Base-by-base conservation (phyloP, 164 flowering plant species). In the Malania oleifera region DNA sequence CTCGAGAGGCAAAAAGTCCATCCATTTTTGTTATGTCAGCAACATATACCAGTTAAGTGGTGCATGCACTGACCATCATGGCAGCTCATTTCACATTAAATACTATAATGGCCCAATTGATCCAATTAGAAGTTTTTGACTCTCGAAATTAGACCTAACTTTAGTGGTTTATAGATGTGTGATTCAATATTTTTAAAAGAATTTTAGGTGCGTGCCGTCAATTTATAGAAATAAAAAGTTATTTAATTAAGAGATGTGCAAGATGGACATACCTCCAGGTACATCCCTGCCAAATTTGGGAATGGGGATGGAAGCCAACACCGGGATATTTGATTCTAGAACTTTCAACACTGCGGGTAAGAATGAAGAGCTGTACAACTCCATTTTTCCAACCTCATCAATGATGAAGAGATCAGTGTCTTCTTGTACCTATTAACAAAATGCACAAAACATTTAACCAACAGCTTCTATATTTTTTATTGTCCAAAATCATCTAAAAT, bases 331-430 rank as follows among this genome's bases (percentile, higher is more conserved):
- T 26, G 91, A 83, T 60, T 87, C 81, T 27, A 91, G 64, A 57
- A 89, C 75, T 58, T 68, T 75, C 23, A 81, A 64, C n/a, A 89
- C 93, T 37, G 93, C 84, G 39, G 92, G 91, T 67, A 87, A 84
- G 71, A 91, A 91, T 8, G 82, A 77, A 19, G 95, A 73, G 61
- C 95, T 87, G 69, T 46, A 84, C 62, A 91, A 68, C 79, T 91
- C 95, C 96, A 91, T 91, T 65, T 85, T 89, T 43, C 98, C 98
- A 68, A 91, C 84, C 77, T 91, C 98, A 69, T 91, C 98, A 48
- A 91, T 87, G 70, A 91, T 45, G 69, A 87, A 82, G 54, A 89
- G 81, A 76, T 85, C 86, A 22, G 87, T 77, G 24, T 85, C 93
- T 68, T 82, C 85, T 72, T 62, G 81, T 19, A 85, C 74, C 98